phyloP scores from a whole-genome alignment of 176 grass and related monocot genomes.

The Oryza meyeriana region DNA sequence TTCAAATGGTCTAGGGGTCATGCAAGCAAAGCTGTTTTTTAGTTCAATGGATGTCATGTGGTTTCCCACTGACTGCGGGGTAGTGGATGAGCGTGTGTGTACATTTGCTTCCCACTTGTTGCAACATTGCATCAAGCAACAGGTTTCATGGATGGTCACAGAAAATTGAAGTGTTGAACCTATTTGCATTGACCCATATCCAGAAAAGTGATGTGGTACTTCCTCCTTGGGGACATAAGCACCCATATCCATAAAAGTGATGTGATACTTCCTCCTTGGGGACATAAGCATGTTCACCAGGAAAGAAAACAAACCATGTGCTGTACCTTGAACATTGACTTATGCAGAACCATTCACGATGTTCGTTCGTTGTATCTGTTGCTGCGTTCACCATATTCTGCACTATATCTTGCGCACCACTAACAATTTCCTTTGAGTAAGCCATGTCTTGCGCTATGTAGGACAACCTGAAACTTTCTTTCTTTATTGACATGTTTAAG shows the following conservation, averaged over 20 bases:
- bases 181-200: conserved; percentile 25
- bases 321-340: conserved; percentile 24
- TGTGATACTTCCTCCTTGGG: conserved; percentile 4
- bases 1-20: background rate
- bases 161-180: background rate
- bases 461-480: background rate
- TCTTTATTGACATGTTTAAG: background rate
- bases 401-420: conserved; percentile 4
- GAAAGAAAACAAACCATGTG: background rate
- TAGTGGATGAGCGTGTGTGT: background rate
- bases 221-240: background rate
- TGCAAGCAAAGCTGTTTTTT: background rate
- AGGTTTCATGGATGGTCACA: conserved; percentile 1
- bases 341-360: conserved; percentile 18
- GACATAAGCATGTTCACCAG: conserved; percentile 30
- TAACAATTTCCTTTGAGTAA: background rate
- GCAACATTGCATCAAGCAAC: background rate
- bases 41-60: conserved; percentile 13
- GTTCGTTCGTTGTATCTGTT: conserved; percentile 25
- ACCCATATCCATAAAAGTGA: background rate
- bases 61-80: conserved; percentile 11
- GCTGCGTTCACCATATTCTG: conserved; percentile 23
- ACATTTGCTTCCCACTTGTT: background rate
- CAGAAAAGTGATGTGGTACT: conserved; percentile 37
- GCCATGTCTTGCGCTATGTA: background rate